Conservation (phyloP, 345 rosid species). For the Cochlearia excelsa region DNA sequence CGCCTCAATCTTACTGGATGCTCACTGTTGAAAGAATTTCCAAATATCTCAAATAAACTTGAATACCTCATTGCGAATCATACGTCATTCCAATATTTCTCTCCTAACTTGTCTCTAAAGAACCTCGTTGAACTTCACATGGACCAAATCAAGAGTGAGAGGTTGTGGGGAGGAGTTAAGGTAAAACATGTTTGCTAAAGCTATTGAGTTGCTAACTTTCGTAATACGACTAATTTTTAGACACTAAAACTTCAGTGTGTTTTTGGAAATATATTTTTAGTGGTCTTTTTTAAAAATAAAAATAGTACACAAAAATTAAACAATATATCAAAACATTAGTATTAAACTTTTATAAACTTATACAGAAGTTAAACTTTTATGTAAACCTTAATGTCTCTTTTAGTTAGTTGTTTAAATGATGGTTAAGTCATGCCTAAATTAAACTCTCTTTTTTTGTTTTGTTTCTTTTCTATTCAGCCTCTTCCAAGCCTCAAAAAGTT, state of each 20-base stretch:
- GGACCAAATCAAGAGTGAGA: slow-evolving; percentile 16
- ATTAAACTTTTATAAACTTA: no score
- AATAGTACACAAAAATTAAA: no score
- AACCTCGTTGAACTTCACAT: slow-evolving; percentile 24
- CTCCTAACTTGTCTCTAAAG: slow-evolving; percentile 5
- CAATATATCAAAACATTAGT: no score
- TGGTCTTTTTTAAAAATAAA: no score
- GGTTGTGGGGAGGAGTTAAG: slow-evolving; percentile 24
- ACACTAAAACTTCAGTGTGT: slow-evolving; percentile 4
- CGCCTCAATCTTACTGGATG: slow-evolving; percentile 4
- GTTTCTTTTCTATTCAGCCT: background rate
- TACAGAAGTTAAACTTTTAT: no score
- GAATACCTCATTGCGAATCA: background rate
- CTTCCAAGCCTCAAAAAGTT: slow-evolving; percentile 10
- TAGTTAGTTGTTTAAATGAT: no score
- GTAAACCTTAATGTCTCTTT: no score
- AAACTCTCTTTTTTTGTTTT: background rate
- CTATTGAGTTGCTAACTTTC: background rate
- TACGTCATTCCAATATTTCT: slow-evolving; percentile 1
- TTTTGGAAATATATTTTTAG: no score
- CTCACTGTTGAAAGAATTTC: background rate
- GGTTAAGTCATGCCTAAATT: background rate
- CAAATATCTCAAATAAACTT: slow-evolving; percentile 2
- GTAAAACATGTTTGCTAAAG: background rate
- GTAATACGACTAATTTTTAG: slow-evolving; percentile 1